phyloP scores from a whole-genome alignment of 768 basidiomycete species.

The Mycena crocata region DNA sequence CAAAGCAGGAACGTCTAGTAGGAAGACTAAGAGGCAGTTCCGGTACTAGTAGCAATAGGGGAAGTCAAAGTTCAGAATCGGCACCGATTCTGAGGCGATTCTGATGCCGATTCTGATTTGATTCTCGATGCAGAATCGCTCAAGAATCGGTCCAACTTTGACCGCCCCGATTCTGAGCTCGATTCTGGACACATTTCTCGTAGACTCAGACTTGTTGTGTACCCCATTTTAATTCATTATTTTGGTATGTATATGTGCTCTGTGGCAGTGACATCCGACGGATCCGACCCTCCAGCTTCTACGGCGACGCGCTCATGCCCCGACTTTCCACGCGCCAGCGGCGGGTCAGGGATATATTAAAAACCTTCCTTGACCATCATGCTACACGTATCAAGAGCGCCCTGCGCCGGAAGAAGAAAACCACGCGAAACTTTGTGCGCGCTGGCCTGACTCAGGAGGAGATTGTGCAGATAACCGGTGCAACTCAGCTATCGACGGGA shows the following conservation, averaged over 20 bases:
- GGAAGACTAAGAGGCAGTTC: too few species aligned
- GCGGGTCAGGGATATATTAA: not conserved
- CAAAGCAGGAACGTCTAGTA: too few species aligned
- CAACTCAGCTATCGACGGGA: not conserved
- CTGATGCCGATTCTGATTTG: not conserved
- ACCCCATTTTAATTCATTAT: too few species aligned
- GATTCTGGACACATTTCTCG: not conserved
- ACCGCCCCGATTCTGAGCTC: not conserved
- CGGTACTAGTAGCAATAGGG: too few species aligned
- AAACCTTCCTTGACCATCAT: conserved; percentile 3
- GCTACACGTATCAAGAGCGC: not conserved
- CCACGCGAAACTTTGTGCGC: not conserved
- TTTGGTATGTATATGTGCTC: not conserved
- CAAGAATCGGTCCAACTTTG: not conserved
- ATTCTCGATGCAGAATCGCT: not conserved
- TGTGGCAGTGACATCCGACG: too few species aligned
- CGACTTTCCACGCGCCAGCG: conserved; percentile 3
- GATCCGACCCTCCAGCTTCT: not conserved
- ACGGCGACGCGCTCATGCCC: conserved; percentile 6
- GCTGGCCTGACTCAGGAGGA: not conserved
- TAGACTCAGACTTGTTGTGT: too few species aligned
- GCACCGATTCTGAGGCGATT: not conserved
- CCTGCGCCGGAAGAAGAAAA: not conserved
- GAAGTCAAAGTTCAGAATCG: too few species aligned
- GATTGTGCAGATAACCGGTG: not conserved